A percentile compares a stretch with the other conserved stretches of the same genome.
Conservation (phyloP, 441 rosid species). For the Viola pubescens region DNA sequence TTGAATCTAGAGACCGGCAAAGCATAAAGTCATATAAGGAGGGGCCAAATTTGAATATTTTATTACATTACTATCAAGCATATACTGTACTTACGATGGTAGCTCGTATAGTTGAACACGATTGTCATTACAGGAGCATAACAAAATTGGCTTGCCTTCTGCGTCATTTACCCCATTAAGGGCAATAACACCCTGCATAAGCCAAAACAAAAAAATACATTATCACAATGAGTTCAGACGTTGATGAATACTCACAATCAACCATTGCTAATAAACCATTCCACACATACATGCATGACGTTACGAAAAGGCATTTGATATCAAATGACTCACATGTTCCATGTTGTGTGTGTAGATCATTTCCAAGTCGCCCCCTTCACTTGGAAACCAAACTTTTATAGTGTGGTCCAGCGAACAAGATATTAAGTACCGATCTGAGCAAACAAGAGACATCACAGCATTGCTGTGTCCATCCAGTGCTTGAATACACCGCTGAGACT, state of each 20-base stretch:
- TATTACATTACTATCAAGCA: background rate
- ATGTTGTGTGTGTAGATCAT: slow-evolving; percentile 57
- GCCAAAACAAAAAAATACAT: background rate
- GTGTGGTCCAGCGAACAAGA: slow-evolving; percentile 86
- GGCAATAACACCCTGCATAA: slow-evolving; percentile 49
- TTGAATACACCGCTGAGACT: slow-evolving; percentile 61
- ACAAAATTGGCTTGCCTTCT: slow-evolving; percentile 64
- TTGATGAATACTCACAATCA: too few relatives aligned
- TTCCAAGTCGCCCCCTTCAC: slow-evolving; percentile 63
- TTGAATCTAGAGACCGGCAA: slow-evolving; percentile 35
- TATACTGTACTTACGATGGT: slow-evolving; percentile 55
- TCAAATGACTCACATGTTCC: slow-evolving; percentile 43
- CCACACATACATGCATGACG: background rate
- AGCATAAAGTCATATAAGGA: background rate
- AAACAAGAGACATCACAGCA: slow-evolving; percentile 81
- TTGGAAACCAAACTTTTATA: slow-evolving; percentile 74
- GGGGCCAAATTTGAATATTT: background rate
- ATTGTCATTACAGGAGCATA: slow-evolving; percentile 63
- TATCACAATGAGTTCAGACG: too few relatives aligned
- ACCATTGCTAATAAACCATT: too few relatives aligned
- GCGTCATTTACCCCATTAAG: slow-evolving; percentile 60
- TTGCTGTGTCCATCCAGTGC: slow-evolving; percentile 53
- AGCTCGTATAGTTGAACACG: slow-evolving; percentile 58
- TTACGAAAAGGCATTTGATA: background rate
- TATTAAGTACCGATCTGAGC: slow-evolving; percentile 79